Evolutionary conservation across 2,329 filamentous ascomycete genomes (phyloP).

Genomic region (Lasiodiplodia hormozganensis): DNA sequence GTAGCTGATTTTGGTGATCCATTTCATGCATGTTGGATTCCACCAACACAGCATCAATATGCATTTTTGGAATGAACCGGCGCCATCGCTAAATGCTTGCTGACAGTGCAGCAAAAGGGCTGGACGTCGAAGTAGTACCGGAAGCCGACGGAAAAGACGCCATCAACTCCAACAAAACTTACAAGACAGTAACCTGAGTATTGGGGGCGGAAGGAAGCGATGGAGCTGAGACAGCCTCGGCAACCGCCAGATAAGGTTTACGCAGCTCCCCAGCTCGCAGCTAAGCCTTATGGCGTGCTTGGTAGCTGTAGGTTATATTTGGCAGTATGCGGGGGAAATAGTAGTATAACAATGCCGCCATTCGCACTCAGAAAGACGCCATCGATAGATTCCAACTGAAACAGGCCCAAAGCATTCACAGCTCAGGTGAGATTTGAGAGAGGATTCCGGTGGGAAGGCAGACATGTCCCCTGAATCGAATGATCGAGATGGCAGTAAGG

Average conservation of each 20-base stretch:
- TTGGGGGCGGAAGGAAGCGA: not conserved
- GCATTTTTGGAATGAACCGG: no score
- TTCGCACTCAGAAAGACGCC: not conserved
- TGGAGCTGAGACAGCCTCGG: not conserved
- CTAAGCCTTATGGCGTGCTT: not conserved
- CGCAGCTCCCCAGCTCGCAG: not conserved
- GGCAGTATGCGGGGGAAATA: not conserved
- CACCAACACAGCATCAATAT: no score
- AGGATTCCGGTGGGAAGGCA: not conserved
- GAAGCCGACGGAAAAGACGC: no score
- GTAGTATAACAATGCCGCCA: not conserved
- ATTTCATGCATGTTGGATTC: no score
- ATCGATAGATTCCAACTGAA: not conserved
- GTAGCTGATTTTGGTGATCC: no score
- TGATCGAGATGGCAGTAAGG: not conserved
- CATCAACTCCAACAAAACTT: no score
- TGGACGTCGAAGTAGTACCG: no score
- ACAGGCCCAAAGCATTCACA: not conserved
- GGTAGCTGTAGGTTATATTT: not conserved
- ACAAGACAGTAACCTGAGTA: not conserved
- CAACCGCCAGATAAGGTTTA: not conserved
- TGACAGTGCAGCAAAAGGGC: no score
- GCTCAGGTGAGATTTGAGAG: not conserved
- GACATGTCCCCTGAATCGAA: not conserved
- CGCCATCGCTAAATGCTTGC: no score